phyloP scores from a whole-genome alignment of 116 monocot species.

The Phalaenopsis hybrid region DNA sequence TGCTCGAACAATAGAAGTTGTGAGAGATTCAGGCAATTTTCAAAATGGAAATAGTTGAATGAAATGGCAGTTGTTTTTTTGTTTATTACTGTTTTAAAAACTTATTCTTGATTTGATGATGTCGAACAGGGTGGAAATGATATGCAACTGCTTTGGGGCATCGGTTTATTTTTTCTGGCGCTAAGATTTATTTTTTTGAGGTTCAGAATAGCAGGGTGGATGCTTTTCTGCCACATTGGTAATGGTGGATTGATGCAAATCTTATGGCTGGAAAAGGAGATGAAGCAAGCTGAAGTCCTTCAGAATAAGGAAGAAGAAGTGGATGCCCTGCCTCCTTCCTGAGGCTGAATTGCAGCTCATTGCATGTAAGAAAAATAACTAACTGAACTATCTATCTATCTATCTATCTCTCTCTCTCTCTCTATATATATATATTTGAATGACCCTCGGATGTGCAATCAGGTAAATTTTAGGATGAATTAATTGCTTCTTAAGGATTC shows the following conservation, averaged over 20 bases:
- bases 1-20: too few species aligned
- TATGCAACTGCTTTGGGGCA: not conserved
- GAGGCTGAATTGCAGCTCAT: not conserved
- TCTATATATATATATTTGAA: too few species aligned
- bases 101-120: not conserved
- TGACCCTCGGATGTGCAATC: too few species aligned
- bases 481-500: too few species aligned
- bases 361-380: too few species aligned
- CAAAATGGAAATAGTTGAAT: not conserved
- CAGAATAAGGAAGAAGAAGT: not conserved
- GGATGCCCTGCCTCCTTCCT: not conserved
- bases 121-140: slow-evolving; percentile 9
- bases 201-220: slow-evolving; percentile 13
- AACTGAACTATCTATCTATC: too few species aligned
- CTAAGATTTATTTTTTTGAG: slow-evolving; percentile 14
- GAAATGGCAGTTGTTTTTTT: not conserved
- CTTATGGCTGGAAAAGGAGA: slow-evolving; percentile 21
- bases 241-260: slow-evolving; percentile 36
- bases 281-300: not conserved
- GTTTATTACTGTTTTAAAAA: not conserved
- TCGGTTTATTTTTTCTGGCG: slow-evolving; percentile 22
- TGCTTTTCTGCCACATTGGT: slow-evolving; percentile 18
- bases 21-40: not conserved
- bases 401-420: too few species aligned
- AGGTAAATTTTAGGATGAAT: too few species aligned